A percentile compares a stretch with the other conserved stretches of the same genome.
Evolutionary conservation across 73 alveolate genomes (phyloP).

Genomic region (Uronychia setigera): DNA sequence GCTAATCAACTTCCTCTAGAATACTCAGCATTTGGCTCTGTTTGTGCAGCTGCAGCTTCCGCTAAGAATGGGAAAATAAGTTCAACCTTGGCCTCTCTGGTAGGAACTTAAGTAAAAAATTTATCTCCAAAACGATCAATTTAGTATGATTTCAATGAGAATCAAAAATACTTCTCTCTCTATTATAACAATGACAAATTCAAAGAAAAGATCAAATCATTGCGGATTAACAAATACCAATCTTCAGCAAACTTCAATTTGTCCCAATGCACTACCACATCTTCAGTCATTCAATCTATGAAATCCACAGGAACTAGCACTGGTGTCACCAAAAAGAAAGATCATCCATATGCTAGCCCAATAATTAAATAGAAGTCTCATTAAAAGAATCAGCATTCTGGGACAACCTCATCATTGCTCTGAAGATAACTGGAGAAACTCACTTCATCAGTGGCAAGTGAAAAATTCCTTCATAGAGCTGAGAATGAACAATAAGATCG

Average conservation of each 20-base stretch:
- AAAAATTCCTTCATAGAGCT: neutral
- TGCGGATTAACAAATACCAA: neutral
- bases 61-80: neutral
- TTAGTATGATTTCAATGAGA: neutral
- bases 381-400: no score
- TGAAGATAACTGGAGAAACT: neutral
- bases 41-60: neutral
- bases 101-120: neutral
- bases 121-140: neutral
- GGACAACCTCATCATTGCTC: neutral
- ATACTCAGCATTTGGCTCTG: neutral
- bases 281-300: no score
- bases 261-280: neutral
- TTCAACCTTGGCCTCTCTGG: neutral
- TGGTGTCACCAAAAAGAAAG: neutral
- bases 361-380: neutral
- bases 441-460: neutral
- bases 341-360: neutral
- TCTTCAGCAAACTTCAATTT: neutral
- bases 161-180: neutral
- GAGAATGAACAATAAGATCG: neutral
- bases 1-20: neutral
- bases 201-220: neutral
- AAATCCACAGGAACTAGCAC: no score
- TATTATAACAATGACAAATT: neutral